phyloP scores from a whole-genome alignment of 352 stramenopile genomes.

The Globisporangium canariense region DNA sequence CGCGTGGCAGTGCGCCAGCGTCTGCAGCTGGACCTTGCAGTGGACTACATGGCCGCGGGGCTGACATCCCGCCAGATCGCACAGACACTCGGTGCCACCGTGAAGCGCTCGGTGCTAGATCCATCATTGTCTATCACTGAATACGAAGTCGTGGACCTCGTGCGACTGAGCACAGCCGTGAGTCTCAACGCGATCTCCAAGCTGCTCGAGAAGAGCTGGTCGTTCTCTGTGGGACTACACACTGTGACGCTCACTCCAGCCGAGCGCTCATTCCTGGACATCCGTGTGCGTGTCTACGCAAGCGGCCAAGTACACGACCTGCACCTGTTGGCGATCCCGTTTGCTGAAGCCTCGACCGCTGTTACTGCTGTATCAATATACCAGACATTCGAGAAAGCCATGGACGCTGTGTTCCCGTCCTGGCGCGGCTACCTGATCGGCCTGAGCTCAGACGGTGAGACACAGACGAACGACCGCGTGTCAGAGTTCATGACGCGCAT shows the following conservation, averaged over 20 bases:
- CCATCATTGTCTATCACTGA: slow-evolving; percentile 14
- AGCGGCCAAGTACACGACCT: slow-evolving; percentile 31
- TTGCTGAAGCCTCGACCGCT: slow-evolving; percentile 20
- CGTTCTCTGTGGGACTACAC: slow-evolving; percentile 45
- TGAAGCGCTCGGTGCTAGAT: slow-evolving; percentile 17
- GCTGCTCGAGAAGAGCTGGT: slow-evolving; percentile 39
- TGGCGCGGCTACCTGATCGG: slow-evolving; percentile 38
- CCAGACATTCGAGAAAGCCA: slow-evolving; percentile 26
- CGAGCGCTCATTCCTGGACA: slow-evolving; percentile 36
- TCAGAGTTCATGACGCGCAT: slow-evolving; percentile 30
- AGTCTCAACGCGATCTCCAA: slow-evolving; percentile 36
- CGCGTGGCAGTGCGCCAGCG: slow-evolving; percentile 17
- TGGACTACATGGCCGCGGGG: slow-evolving; percentile 24
- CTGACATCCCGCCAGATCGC: slow-evolving; percentile 18
- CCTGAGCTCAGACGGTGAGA: slow-evolving; percentile 31
- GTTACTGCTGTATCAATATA: slow-evolving; percentile 22
- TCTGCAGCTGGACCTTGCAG: slow-evolving; percentile 22
- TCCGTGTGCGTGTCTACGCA: slow-evolving; percentile 41
- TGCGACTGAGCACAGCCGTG: slow-evolving; percentile 37
- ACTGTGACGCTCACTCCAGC: slow-evolving; percentile 15
- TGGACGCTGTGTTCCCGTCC: slow-evolving; percentile 33
- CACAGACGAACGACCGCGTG: slow-evolving; percentile 24
- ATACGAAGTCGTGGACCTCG: slow-evolving; percentile 21
- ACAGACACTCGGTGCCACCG: slow-evolving; percentile 19
- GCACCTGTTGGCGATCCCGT: slow-evolving; percentile 38